Conservation (phyloP, 2,329 filamentous ascomycete genomes). For the Botrytis sinoallii region DNA sequence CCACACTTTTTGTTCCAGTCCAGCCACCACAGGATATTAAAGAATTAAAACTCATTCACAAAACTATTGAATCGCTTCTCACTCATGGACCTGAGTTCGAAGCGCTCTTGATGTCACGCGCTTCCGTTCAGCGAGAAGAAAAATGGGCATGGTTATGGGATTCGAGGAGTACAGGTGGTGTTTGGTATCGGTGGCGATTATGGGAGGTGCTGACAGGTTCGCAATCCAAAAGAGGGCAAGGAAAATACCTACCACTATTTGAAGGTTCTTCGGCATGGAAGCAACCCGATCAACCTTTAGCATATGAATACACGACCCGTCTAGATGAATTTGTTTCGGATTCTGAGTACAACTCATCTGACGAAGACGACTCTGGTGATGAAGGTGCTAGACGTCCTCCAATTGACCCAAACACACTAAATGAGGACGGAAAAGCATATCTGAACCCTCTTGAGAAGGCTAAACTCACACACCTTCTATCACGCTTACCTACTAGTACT, state of each 20-base stretch:
- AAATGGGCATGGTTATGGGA: slow-evolving; percentile 96
- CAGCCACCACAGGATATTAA: slow-evolving; percentile 73
- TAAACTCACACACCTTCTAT: slow-evolving; percentile 79
- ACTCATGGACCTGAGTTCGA: slow-evolving; percentile 85
- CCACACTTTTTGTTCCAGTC: slow-evolving; percentile 65
- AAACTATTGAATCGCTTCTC: slow-evolving; percentile 76
- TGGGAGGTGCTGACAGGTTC: slow-evolving; percentile 80
- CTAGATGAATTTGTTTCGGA: slow-evolving; percentile 81
- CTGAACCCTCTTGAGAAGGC: slow-evolving; percentile 81
- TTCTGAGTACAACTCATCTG: slow-evolving; percentile 80
- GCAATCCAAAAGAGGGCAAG: slow-evolving; percentile 45
- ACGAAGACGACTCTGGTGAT: slow-evolving; percentile 70
- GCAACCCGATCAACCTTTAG: slow-evolving; percentile 66
- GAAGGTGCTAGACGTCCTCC: slow-evolving; percentile 45
- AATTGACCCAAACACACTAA: slow-evolving; percentile 33
- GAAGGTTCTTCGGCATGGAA: slow-evolving; percentile 77
- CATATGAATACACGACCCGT: slow-evolving; percentile 74
- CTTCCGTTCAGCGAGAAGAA: slow-evolving; percentile 79
- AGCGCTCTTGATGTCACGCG: slow-evolving; percentile 82
- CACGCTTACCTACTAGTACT: slow-evolving; percentile 73
- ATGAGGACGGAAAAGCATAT: slow-evolving; percentile 48
- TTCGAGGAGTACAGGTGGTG: slow-evolving; percentile 69
- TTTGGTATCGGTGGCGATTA: slow-evolving; percentile 90
- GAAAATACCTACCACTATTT: slow-evolving; percentile 64
- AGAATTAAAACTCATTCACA: slow-evolving; percentile 81